phyloP scores from a whole-genome alignment of 129 eudicot genomes.

The Arctium minus region DNA sequence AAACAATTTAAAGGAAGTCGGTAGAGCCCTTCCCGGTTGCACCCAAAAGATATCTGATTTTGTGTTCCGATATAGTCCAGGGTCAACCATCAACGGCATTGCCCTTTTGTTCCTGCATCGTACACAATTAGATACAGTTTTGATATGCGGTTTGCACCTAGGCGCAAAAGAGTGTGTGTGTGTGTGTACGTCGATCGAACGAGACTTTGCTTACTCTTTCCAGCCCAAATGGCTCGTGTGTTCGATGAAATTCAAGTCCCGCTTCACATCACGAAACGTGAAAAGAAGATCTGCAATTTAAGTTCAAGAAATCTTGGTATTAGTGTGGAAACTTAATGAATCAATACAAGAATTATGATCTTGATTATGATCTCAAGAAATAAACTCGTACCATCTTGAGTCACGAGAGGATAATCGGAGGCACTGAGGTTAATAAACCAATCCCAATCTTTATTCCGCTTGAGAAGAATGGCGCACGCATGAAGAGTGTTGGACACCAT shows the following conservation, averaged over 20 bases:
- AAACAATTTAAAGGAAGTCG: conserved; percentile 74
- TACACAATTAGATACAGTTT: conserved; percentile 7
- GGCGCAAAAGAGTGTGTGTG: background rate
- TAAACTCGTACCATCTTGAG: conserved; percentile 70
- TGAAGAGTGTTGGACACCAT: conserved; percentile 92
- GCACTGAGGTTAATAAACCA: conserved; percentile 96
- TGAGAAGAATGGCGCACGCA: conserved; percentile 88
- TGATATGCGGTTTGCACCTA: background rate
- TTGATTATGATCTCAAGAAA: background rate
- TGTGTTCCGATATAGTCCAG: conserved; percentile 75
- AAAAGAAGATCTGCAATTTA: conserved; percentile 63
- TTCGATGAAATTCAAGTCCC: conserved; percentile 72
- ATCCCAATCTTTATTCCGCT: conserved; percentile 69
- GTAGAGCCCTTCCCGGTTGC: conserved; percentile 58
- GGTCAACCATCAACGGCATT: conserved; percentile 88
- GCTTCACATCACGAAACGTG: conserved; percentile 58
- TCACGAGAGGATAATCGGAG: conserved; percentile 89
- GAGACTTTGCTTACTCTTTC: conserved; percentile 62
- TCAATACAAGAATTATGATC: background rate
- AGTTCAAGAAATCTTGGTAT: conserved; percentile 1
- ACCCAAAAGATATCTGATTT: conserved; percentile 79
- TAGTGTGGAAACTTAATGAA: background rate
- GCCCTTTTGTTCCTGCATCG: conserved; percentile 75
- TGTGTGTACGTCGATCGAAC: background rate
- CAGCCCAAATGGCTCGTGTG: conserved; percentile 78